Evolutionary conservation across 495 filamentous ascomycete species (phyloP).

Genomic region (Penicillium argentinense): DNA sequence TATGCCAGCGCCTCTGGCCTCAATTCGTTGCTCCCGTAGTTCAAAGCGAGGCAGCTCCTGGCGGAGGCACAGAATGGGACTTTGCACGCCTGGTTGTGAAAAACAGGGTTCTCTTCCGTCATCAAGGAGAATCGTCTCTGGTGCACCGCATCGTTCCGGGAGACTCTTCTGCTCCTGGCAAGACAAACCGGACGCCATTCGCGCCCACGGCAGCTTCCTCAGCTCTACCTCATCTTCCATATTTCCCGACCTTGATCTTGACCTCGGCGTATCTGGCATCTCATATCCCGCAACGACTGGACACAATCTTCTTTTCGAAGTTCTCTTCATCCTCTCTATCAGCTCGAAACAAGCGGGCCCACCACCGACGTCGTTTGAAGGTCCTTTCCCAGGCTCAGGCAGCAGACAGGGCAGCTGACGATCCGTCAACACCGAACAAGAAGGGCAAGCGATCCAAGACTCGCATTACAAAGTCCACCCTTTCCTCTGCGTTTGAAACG

Average conservation of each 20-base stretch:
- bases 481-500: slow-evolving; percentile 41
- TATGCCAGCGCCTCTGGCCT: slow-evolving; percentile 70
- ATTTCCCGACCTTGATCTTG: slow-evolving; percentile 79
- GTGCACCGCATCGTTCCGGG: slow-evolving; percentile 66
- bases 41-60: slow-evolving; percentile 35
- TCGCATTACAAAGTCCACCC: slow-evolving; percentile 49
- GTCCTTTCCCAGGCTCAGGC: slow-evolving; percentile 45
- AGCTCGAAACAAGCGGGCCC: slow-evolving; percentile 49
- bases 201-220: slow-evolving; percentile 35
- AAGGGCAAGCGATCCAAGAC: slow-evolving; percentile 44
- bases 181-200: slow-evolving; percentile 23
- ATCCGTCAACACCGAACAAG: slow-evolving; percentile 30
- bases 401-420: slow-evolving; percentile 33
- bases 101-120: slow-evolving; percentile 72
- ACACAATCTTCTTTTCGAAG: slow-evolving; percentile 83
- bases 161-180: slow-evolving; percentile 18
- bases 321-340: slow-evolving; percentile 57
- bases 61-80: slow-evolving; percentile 60
- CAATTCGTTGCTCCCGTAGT: slow-evolving; percentile 62
- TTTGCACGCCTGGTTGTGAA: slow-evolving; percentile 78
- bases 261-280: slow-evolving; percentile 90
- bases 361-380: slow-evolving; percentile 56
- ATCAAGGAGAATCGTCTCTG: slow-evolving; percentile 71
- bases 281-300: slow-evolving; percentile 75
- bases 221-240: slow-evolving; percentile 57